Evolutionary conservation across 495 filamentous ascomycete species (phyloP).

Genomic region (Penicillium tannophilum): DNA sequence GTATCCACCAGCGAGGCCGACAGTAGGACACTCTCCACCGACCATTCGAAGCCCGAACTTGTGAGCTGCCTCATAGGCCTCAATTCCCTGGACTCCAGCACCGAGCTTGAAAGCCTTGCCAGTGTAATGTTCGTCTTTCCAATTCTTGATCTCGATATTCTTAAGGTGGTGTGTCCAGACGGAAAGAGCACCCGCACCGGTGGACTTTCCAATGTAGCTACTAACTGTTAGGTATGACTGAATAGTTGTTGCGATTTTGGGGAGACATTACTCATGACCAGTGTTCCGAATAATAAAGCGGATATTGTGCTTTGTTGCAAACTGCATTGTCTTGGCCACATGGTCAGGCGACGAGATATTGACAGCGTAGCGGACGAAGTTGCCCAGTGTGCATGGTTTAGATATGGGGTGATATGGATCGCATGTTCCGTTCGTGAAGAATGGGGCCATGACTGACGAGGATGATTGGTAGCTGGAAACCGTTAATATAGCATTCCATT

Average conservation of each 20-base stretch:
- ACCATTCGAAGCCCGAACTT: conserved; percentile 24
- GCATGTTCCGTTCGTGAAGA: conserved; percentile 52
- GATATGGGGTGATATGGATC: conserved; percentile 54
- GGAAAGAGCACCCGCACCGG: conserved; percentile 54
- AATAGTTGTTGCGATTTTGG: not conserved
- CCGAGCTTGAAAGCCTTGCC: conserved; percentile 57
- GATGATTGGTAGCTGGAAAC: conserved; percentile 31
- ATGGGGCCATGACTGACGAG: conserved; percentile 47
- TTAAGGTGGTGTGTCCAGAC: conserved; percentile 63
- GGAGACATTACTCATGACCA: conserved; percentile 50
- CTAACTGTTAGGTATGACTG: not conserved
- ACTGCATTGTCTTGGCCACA: conserved; percentile 41
- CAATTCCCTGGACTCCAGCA: conserved; percentile 35
- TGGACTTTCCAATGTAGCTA: conserved; percentile 56
- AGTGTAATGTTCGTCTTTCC: conserved; percentile 38
- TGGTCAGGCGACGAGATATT: conserved; percentile 37
- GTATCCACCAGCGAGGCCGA: conserved; percentile 56
- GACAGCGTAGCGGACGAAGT: conserved; percentile 56
- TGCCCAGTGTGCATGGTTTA: conserved; percentile 57
- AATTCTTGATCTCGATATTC: conserved; percentile 39
- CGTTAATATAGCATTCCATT: conserved; percentile 14
- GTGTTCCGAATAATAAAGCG: conserved; percentile 70
- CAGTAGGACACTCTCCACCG: conserved; percentile 38
- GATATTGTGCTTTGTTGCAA: conserved; percentile 55
- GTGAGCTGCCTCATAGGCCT: conserved; percentile 49